Percentiles rank a stretch among this genome's conserved stretches.
Evolutionary conservation across 148 eudicot species (phyloP).

Genomic region (Rhododendron ovatum): DNA sequence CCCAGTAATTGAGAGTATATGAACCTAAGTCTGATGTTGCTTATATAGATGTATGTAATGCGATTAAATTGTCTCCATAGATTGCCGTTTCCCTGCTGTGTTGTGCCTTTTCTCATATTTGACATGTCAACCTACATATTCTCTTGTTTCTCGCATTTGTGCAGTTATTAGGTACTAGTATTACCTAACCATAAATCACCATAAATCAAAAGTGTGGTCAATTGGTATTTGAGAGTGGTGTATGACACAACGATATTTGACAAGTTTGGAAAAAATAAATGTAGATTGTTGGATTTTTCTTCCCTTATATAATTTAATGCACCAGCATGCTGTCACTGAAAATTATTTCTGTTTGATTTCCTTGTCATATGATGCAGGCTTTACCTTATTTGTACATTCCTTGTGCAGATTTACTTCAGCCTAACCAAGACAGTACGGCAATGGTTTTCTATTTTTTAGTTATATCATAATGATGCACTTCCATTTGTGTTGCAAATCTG

Average conservation of each 20-base stretch:
- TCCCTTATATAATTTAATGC: neutral
- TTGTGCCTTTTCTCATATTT: neutral
- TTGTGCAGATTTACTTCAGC: slow-evolving; percentile 53
- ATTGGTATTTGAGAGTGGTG: neutral
- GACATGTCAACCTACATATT: neutral
- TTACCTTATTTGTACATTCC: slow-evolving; percentile 84
- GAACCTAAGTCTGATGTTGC: neutral
- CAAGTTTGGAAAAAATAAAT: neutral
- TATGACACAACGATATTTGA: neutral
- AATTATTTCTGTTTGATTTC: neutral
- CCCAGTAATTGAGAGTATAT: too few species aligned
- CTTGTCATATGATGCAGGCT: slow-evolving; percentile 50
- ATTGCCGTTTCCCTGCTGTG: neutral
- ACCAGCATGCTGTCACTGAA: neutral
- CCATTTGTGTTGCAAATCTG: neutral
- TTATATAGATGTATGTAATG: neutral
- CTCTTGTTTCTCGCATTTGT: neutral
- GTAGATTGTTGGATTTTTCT: neutral
- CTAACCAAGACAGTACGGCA: slow-evolving; percentile 45
- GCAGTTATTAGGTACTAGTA: neutral
- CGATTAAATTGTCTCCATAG: neutral
- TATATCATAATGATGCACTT: neutral
- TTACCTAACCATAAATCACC: neutral
- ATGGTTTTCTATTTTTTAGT: neutral
- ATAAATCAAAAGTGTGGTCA: neutral